Evolutionary conservation across 2,329 filamentous ascomycete species (phyloP), one percentile per base, ranked within the genome.

Genomic region (Cladophialophora chaetospira): DNA sequence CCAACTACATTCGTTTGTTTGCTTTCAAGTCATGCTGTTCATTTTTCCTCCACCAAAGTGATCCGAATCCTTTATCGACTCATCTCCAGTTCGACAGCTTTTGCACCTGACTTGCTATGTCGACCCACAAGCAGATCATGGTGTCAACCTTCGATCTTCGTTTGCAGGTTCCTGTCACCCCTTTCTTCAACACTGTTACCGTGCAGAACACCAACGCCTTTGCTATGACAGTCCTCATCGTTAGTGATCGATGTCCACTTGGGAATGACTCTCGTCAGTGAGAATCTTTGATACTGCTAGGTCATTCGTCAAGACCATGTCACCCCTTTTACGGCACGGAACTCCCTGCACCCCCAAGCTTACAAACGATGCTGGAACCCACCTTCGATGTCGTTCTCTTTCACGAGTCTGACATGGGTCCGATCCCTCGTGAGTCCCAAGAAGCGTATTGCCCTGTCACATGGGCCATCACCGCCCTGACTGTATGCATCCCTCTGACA

Each of bases 121-220:
- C 13, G 3, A 17, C 36, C 6, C 17, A 19, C 36, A 21, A 9
- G 5, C n/a, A 19, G n/a, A 38, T 17, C 10, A 49, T 8, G 36
- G 4, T 4, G 13, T 15, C 33, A 10, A 9, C 3, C 17, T 23
- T 33, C 3, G 17, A 52, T 28, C 2, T 43, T 33, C 11, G 48
- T 52, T 52, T 52, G 48, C 48, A 40, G 11, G n/a, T 29, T 11
- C 43, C 11, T n/a, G 36, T 43, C 48, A 52, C 36, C 11, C 11
- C 36, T 19, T 43, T 26, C 35, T 43, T n/a, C 13, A n/a, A n/a
- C n/a, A n/a, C 4, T 33, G 17, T 43, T 36, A 43, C 19, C 15
- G 36, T 21, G 5, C 36, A 40, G 15, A n/a, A 2, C 36, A 17
- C 36, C 36, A 40, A 21, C 17, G 17, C 17, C 8, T 5, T 19